Evolutionary conservation across 2,329 filamentous ascomycete genomes (phyloP), one percentile per base, ranked within the genome.

Genomic region (Botrytis sinoallii): DNA sequence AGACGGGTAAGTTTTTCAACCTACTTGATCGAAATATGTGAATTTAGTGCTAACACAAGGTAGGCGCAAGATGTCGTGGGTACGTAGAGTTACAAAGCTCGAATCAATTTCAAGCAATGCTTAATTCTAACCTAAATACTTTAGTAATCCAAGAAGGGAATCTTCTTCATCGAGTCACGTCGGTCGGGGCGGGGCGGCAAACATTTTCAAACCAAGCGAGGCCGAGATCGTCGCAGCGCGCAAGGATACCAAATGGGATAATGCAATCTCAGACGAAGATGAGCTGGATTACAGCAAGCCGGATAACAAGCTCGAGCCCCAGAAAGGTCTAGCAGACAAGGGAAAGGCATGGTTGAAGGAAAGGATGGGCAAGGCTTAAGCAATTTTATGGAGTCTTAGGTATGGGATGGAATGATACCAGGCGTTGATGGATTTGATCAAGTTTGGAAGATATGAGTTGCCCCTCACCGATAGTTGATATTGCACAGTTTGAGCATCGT

Each of bases 31-130:
- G 32, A 25, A n/a, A 57, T 9, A 18, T 57, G 9, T 14, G n/a
- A 44, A 29, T 22, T 16, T 44, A 6, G 20, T 57, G n/a, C 48
- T 69, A 29, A 69, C 18, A 22, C 10, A 25, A 69, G 12, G 20
- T 38, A 69, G 66, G 90, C 90, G 60, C 95, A 98, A 83, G 95
- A 98, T 79, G 93, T 98, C 75, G 89, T 74, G 88, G 89, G 88
- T 90, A 84, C 81, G 88, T 71, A 22, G 38, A 44, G 57, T 57
- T 38, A 20, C 22, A 42, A 65, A 16, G 29, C 25, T 46, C 25
- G 18, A 42, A 44, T 32, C 32, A 29, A 22, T 12, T 52, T 29
- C 32, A 65, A 42, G 4, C 35, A 48, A 25, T 46, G 20, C 46
- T 40, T 9, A 64, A 32, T 42, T 35, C 44, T 75, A 68, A 72